These are phyloP conservation scores for Fragosphaeria purpurea DNA, from an alignment of 2,329 filamentous ascomycete genomes.

Conservation along the genomic window DNA sequence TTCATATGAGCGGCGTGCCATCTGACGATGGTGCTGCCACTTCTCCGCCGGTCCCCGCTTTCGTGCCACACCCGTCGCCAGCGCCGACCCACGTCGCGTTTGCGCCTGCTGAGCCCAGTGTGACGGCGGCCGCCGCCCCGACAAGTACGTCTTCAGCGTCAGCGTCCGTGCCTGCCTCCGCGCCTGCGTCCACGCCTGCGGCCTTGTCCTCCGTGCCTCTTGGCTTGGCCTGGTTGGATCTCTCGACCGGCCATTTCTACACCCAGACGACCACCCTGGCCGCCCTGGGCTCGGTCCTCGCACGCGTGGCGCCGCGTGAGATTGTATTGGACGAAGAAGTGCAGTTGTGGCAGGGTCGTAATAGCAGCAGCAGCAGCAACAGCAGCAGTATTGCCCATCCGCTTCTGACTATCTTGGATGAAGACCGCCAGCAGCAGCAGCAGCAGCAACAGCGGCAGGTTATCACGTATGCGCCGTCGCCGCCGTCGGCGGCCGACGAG, in stretches of 20 bases:
- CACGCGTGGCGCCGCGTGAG: constrained; percentile 74
- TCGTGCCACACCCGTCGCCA: too few species aligned
- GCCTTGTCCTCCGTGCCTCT: constrained; percentile 27
- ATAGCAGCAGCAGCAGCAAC: not conserved
- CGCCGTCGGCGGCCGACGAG: constrained; percentile 5
- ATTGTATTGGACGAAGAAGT: constrained; percentile 64
- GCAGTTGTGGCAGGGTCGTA: constrained; percentile 20
- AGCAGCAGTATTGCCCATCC: constrained; percentile 39
- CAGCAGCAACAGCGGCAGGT: constrained; percentile 41
- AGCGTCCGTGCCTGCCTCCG: not conserved
- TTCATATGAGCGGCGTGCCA: constrained; percentile 43
- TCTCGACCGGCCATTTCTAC: constrained; percentile 90
- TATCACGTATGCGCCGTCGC: constrained; percentile 57
- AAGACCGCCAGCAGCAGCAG: constrained; percentile 38
- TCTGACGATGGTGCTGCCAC: constrained; percentile 3
- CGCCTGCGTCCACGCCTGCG: constrained; percentile 6
- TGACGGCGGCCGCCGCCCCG: too few species aligned
- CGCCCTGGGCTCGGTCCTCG: constrained; percentile 68
- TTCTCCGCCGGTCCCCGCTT: not conserved
- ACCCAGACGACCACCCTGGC: constrained; percentile 66
- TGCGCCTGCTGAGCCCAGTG: too few species aligned
- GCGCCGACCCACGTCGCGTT: too few species aligned
- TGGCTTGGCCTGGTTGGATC: constrained; percentile 86
- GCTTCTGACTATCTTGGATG: constrained; percentile 58
- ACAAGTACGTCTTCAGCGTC: not conserved